Evolutionary conservation across 208 protist genomes (phyloP).

Genomic region (Leishmania martiniquensis): DNA sequence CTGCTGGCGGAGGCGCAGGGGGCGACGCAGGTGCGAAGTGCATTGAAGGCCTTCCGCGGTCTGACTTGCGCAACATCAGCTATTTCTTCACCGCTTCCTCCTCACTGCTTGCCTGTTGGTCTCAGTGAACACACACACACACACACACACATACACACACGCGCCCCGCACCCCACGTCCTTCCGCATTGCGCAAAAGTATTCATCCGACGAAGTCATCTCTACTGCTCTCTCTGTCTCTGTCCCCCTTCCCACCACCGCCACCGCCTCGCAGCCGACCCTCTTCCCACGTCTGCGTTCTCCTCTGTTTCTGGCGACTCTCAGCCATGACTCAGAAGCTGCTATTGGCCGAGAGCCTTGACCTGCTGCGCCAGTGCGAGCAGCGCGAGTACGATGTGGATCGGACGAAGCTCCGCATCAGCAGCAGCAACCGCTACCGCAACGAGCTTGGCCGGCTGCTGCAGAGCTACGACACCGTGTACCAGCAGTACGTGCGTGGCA

Average conservation of each 20-base stretch:
- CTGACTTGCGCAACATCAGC: too few relatives aligned
- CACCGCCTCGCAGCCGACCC: neutral
- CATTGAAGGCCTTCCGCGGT: too few relatives aligned
- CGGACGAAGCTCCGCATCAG: slow-evolving; percentile 46
- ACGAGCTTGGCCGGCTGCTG: slow-evolving; percentile 52
- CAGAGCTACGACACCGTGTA: slow-evolving; percentile 65
- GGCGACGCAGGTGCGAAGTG: too few relatives aligned
- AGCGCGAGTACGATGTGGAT: slow-evolving; percentile 73
- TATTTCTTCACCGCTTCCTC: too few relatives aligned
- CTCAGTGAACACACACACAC: neutral
- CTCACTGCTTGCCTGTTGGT: too few relatives aligned
- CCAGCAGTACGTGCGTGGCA: slow-evolving; percentile 58
- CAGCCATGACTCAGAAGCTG: slow-evolving; percentile 73
- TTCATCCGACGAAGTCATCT: neutral
- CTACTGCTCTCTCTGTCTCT: neutral
- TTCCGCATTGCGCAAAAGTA: neutral
- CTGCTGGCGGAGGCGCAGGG: too few relatives aligned
- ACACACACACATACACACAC: neutral
- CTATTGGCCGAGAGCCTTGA: slow-evolving; percentile 80
- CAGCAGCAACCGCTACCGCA: slow-evolving; percentile 42
- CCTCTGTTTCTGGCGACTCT: too few relatives aligned
- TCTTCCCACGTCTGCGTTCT: neutral
- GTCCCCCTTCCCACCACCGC: neutral
- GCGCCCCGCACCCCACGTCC: too few relatives aligned
- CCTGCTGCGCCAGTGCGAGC: slow-evolving; percentile 72